A percentile compares a stretch with the other conserved stretches of the same genome.
phyloP scores from a whole-genome alignment of 305 asterid species.

The Fraxinus greggii region DNA sequence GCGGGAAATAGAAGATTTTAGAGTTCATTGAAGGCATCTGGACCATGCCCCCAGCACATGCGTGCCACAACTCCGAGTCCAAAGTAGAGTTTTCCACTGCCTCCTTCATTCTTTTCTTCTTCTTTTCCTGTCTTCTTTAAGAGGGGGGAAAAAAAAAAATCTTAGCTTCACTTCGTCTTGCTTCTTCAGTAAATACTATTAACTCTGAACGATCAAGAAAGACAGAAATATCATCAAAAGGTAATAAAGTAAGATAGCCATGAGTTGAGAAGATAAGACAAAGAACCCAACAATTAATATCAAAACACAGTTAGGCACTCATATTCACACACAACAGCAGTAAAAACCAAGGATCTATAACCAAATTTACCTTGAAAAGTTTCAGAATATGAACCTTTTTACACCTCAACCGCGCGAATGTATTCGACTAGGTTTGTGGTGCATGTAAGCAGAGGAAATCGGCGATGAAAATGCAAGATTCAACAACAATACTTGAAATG shows the following conservation, averaged over 20 bases:
- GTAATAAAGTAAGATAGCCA: neutral
- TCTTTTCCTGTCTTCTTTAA: slow-evolving; percentile 5
- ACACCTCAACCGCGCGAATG: slow-evolving; percentile 11
- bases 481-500: slow-evolving; percentile 5
- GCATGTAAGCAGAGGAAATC: slow-evolving; percentile 6
- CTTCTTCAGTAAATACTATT: slow-evolving; percentile 31
- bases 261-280: neutral
- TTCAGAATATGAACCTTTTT: neutral
- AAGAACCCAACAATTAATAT: neutral
- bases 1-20: slow-evolving; percentile 77
- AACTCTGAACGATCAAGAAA: slow-evolving; percentile 8
- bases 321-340: neutral
- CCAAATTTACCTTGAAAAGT: neutral
- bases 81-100: slow-evolving; percentile 47
- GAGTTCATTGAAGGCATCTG: slow-evolving; percentile 71
- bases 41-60: slow-evolving; percentile 89
- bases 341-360: neutral
- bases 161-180: neutral
- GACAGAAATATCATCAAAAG: slow-evolving; percentile 7
- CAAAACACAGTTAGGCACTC: neutral
- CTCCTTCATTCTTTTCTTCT: slow-evolving; percentile 28
- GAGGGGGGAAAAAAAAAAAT: neutral
- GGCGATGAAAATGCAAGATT: slow-evolving; percentile 21
- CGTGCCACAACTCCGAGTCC: slow-evolving; percentile 85
- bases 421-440: neutral